A percentile compares a stretch with the other conserved stretches of the same genome.
Evolutionary conservation across 805 yeast genomes (phyloP).

Genomic region (Candida fluviatilis): DNA sequence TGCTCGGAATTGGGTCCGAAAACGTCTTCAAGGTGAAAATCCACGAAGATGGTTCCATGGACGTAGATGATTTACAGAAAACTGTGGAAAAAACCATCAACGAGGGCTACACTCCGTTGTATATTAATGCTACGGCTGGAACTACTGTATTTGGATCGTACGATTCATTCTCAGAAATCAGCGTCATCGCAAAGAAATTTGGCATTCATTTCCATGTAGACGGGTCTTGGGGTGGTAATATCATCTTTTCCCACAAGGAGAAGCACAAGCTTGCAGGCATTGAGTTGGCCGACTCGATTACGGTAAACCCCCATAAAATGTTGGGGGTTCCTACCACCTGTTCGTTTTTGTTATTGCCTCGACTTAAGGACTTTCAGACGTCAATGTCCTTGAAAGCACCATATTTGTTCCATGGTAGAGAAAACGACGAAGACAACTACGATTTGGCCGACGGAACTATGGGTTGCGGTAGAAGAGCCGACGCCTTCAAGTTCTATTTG

Average conservation of each 20-base stretch:
- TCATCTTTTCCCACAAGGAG: slow-evolving; percentile 56
- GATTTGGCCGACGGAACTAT: slow-evolving; percentile 87
- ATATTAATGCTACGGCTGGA: slow-evolving; percentile 82
- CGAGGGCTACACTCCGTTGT: slow-evolving; percentile 68
- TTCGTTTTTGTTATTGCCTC: slow-evolving; percentile 71
- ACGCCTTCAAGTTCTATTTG: slow-evolving; percentile 71
- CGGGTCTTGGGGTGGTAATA: slow-evolving; percentile 91
- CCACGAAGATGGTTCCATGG: slow-evolving; percentile 53
- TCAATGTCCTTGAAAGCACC: slow-evolving; percentile 80
- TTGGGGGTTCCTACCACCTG: slow-evolving; percentile 81
- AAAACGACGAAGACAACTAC: slow-evolving; percentile 48
- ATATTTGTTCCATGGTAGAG: slow-evolving; percentile 65
- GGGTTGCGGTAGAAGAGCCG: slow-evolving; percentile 90
- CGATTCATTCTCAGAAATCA: slow-evolving; percentile 60
- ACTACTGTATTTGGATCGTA: slow-evolving; percentile 85
- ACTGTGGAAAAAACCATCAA: slow-evolving; percentile 39
- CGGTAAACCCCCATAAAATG: slow-evolving; percentile 84
- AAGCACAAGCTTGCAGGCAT: slow-evolving; percentile 50
- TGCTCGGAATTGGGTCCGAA: slow-evolving; percentile 65
- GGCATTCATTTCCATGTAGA: slow-evolving; percentile 79
- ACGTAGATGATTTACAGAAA: slow-evolving; percentile 40
- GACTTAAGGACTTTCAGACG: slow-evolving; percentile 57
- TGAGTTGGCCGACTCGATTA: slow-evolving; percentile 67
- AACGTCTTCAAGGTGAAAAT: slow-evolving; percentile 63
- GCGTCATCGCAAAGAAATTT: slow-evolving; percentile 48